A percentile compares a stretch with the other conserved stretches of the same genome.
phyloP scores from a whole-genome alignment of 345 rosid genomes.

The Brassica cretica region DNA sequence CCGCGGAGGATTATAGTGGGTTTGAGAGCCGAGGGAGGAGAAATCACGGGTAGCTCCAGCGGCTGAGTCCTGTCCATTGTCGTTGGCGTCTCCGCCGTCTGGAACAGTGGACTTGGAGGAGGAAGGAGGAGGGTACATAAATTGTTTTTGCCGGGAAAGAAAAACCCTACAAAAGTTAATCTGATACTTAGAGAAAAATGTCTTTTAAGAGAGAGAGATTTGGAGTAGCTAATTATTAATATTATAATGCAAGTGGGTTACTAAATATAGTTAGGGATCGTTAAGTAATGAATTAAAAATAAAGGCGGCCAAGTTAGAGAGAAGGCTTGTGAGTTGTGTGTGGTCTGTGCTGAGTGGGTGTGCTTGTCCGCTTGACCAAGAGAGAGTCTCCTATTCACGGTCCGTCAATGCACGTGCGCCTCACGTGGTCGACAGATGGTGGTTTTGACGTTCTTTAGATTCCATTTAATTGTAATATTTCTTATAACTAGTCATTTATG shows the following conservation, averaged over 20 bases:
- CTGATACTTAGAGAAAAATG: conserved; percentile 8
- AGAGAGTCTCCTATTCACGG: conserved; percentile 26
- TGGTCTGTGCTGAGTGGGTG: conserved; percentile 23
- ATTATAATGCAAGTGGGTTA: conserved; percentile 31
- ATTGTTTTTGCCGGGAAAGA: not conserved
- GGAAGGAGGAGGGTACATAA: conserved; percentile 37
- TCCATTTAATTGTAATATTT: too few species aligned
- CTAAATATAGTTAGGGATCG: conserved; percentile 26
- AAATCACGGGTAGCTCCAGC: conserved; percentile 34
- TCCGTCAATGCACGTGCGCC: conserved; percentile 37
- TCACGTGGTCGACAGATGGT: conserved; percentile 34
- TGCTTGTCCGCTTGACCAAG: conserved; percentile 25
- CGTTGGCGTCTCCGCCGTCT: conserved; percentile 7
- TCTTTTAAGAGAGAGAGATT: not conserved
- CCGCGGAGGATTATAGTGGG: conserved; percentile 15
- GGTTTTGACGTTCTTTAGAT: not conserved
- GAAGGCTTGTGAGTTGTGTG: conserved; percentile 26
- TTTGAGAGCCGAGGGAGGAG: conserved; percentile 37
- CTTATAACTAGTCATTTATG: not conserved
- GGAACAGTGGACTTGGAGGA: conserved; percentile 30
- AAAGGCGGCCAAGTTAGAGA: not conserved
- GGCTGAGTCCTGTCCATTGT: conserved; percentile 10
- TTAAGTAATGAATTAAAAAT: conserved; percentile 8
- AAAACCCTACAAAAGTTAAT: conserved; percentile 29
- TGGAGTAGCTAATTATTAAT: conserved; percentile 17